Conservation (phyloP, 371 early-diverging fungal species). For the Syncephalastrum racemosum region DNA sequence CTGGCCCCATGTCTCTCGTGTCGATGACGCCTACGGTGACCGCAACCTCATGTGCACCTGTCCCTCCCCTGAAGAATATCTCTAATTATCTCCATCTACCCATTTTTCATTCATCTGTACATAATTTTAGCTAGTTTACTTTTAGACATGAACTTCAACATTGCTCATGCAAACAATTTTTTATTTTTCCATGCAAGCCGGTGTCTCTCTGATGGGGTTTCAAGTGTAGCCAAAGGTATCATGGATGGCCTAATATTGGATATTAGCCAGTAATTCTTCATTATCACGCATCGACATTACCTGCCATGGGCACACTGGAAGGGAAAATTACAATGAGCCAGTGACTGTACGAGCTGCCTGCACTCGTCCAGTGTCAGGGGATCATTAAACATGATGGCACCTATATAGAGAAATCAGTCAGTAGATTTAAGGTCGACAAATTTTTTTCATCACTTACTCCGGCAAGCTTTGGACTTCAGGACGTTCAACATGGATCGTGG, state of each 20-base stretch:
- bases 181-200: too few relatives aligned
- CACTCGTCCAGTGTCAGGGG: slow-evolving; percentile 51
- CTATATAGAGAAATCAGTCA: slow-evolving; percentile 19
- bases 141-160: too few relatives aligned
- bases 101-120: too few relatives aligned
- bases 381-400: slow-evolving; percentile 83
- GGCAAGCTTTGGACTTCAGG: slow-evolving; percentile 75
- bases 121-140: too few relatives aligned
- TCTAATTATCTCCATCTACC: slow-evolving; percentile 6
- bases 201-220: background rate
- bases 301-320: slow-evolving; percentile 72
- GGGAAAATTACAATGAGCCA: slow-evolving; percentile 60
- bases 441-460: slow-evolving; percentile 41
- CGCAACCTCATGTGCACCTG: slow-evolving; percentile 93
- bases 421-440: background rate
- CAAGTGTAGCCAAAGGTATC: slow-evolving; percentile 7
- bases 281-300: slow-evolving; percentile 14
- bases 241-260: slow-evolving; percentile 14
- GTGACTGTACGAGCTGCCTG: slow-evolving; percentile 42
- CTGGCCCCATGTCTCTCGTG: slow-evolving; percentile 90
- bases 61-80: slow-evolving; percentile 62
- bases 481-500: slow-evolving; percentile 68
- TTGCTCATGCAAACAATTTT: too few relatives aligned
- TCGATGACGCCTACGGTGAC: slow-evolving; percentile 96
- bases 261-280: too few relatives aligned